These are phyloP conservation scores for Hysterium pulicare DNA, from an alignment of 2,329 filamentous ascomycete genomes.

Conservation along the genomic window DNA sequence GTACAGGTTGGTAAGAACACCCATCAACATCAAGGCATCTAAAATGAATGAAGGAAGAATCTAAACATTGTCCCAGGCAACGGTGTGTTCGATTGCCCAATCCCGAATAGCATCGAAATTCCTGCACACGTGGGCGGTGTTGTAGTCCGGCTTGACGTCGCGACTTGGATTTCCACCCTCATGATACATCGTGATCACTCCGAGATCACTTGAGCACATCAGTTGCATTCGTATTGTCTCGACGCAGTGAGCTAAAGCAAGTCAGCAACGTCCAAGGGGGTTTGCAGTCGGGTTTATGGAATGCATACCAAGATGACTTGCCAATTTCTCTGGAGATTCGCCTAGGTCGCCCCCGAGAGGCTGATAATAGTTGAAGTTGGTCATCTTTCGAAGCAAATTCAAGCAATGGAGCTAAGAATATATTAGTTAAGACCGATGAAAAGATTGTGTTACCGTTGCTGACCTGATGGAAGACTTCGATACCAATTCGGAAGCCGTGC, in stretches of 20 bases:
- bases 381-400: neutral
- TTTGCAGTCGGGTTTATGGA: constrained; percentile 21
- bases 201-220: neutral
- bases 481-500: constrained; percentile 57
- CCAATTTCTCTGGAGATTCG: neutral
- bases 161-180: neutral
- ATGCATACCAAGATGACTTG: constrained; percentile 4
- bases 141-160: neutral
- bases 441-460: constrained; percentile 48
- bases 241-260: neutral
- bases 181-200: neutral
- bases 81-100: constrained; percentile 4
- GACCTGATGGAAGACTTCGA: constrained; percentile 58
- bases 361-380: neutral
- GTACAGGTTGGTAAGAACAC: too few species aligned
- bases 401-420: neutral
- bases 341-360: neutral
- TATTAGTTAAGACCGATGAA: neutral
- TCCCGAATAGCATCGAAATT: constrained; percentile 2
- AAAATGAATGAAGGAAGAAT: too few species aligned
- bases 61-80: too few species aligned
- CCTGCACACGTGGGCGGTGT: constrained; percentile 3
- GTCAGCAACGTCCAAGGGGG: constrained; percentile 18
- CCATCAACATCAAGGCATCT: too few species aligned
- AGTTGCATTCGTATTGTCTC: neutral